Evolutionary conservation across 2,329 filamentous ascomycete genomes (phyloP).

Genomic region (Emmonsiellopsis sp.): DNA sequence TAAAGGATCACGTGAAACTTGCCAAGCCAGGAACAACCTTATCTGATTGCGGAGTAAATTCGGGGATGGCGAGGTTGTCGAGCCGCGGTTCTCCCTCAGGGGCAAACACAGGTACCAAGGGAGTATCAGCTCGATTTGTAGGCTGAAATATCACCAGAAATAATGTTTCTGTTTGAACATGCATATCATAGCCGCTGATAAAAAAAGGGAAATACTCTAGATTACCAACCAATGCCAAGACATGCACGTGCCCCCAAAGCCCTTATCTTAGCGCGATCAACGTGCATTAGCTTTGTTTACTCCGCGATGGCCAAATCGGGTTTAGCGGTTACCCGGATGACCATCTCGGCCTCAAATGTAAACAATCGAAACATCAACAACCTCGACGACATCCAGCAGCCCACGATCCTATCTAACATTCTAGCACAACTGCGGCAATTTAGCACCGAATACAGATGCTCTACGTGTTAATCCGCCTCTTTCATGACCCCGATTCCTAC

Average conservation of each 20-base stretch:
- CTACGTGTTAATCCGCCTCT: no score
- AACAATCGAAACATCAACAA: background rate
- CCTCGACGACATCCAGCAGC: background rate
- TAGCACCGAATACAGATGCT: no score
- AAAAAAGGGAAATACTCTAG: background rate
- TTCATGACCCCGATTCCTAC: no score
- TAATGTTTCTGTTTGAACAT: background rate
- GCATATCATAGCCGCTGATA: background rate
- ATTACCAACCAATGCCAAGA: background rate
- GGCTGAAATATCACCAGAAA: background rate
- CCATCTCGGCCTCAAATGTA: background rate
- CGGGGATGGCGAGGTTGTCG: no score
- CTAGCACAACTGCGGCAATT: no score
- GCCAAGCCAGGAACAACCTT: background rate
- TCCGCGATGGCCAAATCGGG: background rate
- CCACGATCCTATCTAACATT: background rate
- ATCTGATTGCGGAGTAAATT: background rate
- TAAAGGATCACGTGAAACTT: background rate
- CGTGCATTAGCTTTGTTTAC: conserved; percentile 17
- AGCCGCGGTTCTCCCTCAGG: no score
- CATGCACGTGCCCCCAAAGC: conserved; percentile 12
- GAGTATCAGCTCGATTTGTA: background rate
- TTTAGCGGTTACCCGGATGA: conserved; percentile 9
- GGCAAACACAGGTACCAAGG: background rate
- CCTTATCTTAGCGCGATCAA: conserved; percentile 24